These are phyloP conservation scores for Lentinula detonsa DNA, from an alignment of 768 basidiomycete species.

Conservation along the genomic window DNA sequence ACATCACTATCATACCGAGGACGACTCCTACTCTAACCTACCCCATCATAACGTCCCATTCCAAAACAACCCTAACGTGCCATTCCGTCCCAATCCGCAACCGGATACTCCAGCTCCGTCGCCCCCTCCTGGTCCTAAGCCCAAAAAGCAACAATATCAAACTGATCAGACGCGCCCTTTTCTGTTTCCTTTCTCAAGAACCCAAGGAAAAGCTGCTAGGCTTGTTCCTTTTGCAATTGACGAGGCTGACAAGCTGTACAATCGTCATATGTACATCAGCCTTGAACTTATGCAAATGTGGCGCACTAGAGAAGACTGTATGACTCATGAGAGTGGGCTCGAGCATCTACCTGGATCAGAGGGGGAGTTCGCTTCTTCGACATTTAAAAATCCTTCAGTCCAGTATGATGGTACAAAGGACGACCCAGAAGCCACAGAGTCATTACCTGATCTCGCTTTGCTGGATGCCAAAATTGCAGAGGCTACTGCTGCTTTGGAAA, in stretches of 20 bases:
- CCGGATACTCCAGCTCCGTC: constrained; percentile 89
- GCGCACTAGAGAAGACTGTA: constrained; percentile 92
- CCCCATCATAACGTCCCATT: constrained; percentile 14
- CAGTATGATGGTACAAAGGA: background rate
- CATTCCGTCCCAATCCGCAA: constrained; percentile 41
- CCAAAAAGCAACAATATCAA: constrained; percentile 98
- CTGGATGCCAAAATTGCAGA: constrained; percentile 74
- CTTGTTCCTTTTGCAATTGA: constrained; percentile 95
- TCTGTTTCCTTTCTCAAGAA: constrained; percentile 90
- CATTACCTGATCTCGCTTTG: constrained; percentile 65
- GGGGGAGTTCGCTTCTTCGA: constrained; percentile 47
- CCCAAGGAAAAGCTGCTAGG: constrained; percentile 47
- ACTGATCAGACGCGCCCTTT: constrained; percentile 94
- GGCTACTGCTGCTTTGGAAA: constrained; percentile 42
- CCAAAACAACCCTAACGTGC: background rate
- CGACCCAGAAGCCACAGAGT: constrained; percentile 58
- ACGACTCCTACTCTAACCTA: constrained; percentile 45
- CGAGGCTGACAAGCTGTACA: constrained; percentile 89
- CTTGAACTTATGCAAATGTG: constrained; percentile 91
- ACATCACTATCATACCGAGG: constrained; percentile 90
- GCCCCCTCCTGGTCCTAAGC: constrained; percentile 79
- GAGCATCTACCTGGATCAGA: constrained; percentile 72
- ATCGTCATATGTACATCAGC: constrained; percentile 85
- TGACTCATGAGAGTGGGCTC: constrained; percentile 88
- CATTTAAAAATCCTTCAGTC: constrained; percentile 26